Evolutionary conservation across 179 eudicot genomes (phyloP).

Genomic region (Vitellaria paradoxa): DNA sequence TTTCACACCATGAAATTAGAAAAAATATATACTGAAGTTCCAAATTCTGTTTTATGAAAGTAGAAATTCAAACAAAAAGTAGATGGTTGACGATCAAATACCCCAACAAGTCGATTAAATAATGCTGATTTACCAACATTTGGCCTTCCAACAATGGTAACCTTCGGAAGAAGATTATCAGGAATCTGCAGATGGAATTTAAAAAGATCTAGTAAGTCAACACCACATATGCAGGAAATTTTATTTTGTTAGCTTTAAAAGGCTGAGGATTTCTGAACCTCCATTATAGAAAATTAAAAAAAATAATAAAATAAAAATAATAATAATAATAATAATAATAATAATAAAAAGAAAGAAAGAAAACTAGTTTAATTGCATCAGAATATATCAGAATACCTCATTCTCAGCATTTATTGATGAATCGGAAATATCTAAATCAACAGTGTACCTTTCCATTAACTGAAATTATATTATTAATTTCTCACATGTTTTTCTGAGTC

Average conservation of each 20-base stretch:
- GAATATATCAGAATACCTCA: too few species aligned
- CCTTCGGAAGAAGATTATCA: constrained; percentile 82
- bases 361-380: not conserved
- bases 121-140: constrained; percentile 99
- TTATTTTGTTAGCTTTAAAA: not conserved
- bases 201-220: constrained; percentile 8
- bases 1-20: not conserved
- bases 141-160: constrained; percentile 95
- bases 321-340: too few species aligned
- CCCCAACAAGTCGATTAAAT: constrained; percentile 98
- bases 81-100: constrained; percentile 24
- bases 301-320: too few species aligned
- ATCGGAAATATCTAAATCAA: not conserved
- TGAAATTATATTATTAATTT: not conserved
- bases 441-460: not conserved
- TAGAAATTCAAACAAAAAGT: constrained; percentile 7
- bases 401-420: not conserved
- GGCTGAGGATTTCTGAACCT: not conserved
- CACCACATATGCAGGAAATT: constrained; percentile 3
- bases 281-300: not conserved
- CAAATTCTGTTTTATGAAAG: not conserved
- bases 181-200: constrained; percentile 57
- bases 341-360: not conserved
- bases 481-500: not conserved
- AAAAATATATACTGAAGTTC: not conserved